Conservation (phyloP, 495 filamentous ascomycete species). For the Tricharina praecox region DNA sequence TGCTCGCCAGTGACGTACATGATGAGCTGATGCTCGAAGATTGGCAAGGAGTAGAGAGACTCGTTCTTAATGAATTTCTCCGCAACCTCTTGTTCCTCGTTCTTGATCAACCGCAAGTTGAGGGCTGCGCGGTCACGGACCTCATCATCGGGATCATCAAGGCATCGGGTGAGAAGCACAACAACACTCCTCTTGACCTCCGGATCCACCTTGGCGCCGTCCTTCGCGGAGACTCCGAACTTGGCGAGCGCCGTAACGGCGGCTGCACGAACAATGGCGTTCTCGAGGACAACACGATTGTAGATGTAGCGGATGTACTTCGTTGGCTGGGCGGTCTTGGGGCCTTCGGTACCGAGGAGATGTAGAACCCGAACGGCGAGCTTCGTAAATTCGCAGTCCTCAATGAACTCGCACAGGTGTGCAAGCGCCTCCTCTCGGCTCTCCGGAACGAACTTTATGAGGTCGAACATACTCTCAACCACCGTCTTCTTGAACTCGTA, state of each 20-base stretch:
- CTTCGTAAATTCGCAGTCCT: conserved; percentile 99
- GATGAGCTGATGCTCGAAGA: conserved; percentile 91
- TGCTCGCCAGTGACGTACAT: conserved; percentile 91
- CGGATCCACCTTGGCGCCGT: conserved; percentile 36
- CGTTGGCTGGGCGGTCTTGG: conserved; percentile 85
- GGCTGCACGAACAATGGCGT: conserved; percentile 85
- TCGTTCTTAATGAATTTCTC: conserved; percentile 78
- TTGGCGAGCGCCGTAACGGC: conserved; percentile 92
- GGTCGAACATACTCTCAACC: conserved; percentile 97
- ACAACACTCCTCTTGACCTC: conserved; percentile 91
- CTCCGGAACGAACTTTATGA: conserved; percentile 97
- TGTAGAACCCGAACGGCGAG: conserved; percentile 89
- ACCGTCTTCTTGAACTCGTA: conserved; percentile 97
- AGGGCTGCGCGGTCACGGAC: conserved; percentile 89
- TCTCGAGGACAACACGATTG: conserved; percentile 94
- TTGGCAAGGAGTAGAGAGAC: conserved; percentile 81
- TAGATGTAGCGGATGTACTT: conserved; percentile 99
- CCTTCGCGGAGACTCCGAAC: conserved; percentile 92
- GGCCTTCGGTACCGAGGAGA: conserved; percentile 82
- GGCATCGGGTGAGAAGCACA: conserved; percentile 78
- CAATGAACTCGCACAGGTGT: conserved; percentile 96
- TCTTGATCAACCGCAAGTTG: conserved; percentile 71
- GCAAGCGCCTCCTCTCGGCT: conserved; percentile 94
- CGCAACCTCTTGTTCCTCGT: conserved; percentile 69
- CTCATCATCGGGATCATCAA: conserved; percentile 96